These are phyloP conservation scores for Byssochlamys sp. DNA, from an alignment of 2,329 filamentous ascomycete species.

Conservation along the genomic window DNA sequence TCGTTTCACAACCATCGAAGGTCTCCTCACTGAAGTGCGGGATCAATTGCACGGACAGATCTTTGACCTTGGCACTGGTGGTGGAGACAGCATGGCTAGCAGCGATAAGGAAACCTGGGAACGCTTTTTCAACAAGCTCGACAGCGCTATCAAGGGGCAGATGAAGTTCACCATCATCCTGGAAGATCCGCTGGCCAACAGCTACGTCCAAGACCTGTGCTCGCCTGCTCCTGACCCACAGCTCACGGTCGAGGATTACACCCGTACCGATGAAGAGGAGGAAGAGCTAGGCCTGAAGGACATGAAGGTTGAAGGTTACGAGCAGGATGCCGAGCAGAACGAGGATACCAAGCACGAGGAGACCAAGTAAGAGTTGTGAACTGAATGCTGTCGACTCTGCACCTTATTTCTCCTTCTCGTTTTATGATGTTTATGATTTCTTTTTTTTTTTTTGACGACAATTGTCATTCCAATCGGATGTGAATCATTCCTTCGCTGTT, in stretches of 20 bases:
- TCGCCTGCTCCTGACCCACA: conserved; percentile 74
- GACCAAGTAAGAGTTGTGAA: conserved; percentile 20
- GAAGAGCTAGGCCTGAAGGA: conserved; percentile 83
- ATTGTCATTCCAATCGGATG: background rate
- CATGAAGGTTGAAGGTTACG: conserved; percentile 87
- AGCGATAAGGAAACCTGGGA: conserved; percentile 65
- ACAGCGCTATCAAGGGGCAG: conserved; percentile 68
- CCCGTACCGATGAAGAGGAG: conserved; percentile 80
- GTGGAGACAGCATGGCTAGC: conserved; percentile 67
- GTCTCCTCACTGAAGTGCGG: conserved; percentile 81
- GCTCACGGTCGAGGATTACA: conserved; percentile 72
- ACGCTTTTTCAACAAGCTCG: conserved; percentile 67
- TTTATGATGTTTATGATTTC: conserved; percentile 9
- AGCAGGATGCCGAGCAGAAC: conserved; percentile 39
- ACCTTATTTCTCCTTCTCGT: background rate
- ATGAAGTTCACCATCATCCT: conserved; percentile 73
- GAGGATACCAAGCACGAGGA: conserved; percentile 5
- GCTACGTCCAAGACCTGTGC: conserved; percentile 80
- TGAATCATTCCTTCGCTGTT: background rate
- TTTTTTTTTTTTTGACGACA: conserved; percentile 1
- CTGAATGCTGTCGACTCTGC: background rate
- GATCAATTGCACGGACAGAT: conserved; percentile 82
- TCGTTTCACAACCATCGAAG: conserved; percentile 93
- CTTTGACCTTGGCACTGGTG: conserved; percentile 59
- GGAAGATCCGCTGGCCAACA: conserved; percentile 79